Conservation (phyloP, 208 protist species). For the Leishmania lainsoni region DNA sequence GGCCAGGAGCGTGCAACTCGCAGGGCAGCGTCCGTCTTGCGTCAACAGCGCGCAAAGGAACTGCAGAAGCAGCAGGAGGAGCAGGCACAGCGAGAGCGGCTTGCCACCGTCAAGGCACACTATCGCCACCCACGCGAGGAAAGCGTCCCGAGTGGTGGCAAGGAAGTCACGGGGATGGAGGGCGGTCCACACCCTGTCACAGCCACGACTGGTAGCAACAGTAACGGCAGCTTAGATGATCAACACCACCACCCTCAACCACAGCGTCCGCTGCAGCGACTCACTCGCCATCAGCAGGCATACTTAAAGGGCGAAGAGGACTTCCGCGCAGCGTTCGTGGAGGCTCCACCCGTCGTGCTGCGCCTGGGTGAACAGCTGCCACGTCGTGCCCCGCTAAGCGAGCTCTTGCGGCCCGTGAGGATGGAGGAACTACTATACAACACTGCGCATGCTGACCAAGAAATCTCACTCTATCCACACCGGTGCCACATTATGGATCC, state of each 20-base stretch:
- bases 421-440: conserved; percentile 36
- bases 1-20: conserved; percentile 33
- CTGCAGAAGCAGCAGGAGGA: conserved; percentile 4
- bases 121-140: conserved; percentile 24
- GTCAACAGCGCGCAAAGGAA: conserved; percentile 18
- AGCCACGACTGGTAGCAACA: not conserved
- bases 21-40: conserved; percentile 32
- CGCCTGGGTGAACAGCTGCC: not conserved
- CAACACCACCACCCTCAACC: not conserved
- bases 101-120: conserved; percentile 2
- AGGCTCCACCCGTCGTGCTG: conserved; percentile 34
- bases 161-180: not conserved
- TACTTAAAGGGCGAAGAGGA: conserved; percentile 30
- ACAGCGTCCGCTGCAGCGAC: not conserved
- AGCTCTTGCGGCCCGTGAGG: conserved; percentile 31
- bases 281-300: conserved; percentile 29
- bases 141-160: not conserved
- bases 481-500: not conserved
- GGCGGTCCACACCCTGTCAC: not conserved
- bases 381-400: conserved; percentile 4
- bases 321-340: conserved; percentile 37
- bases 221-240: not conserved
- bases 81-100: conserved; percentile 19
- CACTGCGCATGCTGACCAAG: not conserved
- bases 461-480: not conserved